A percentile compares a stretch with the other conserved stretches of the same genome.
Conservation (phyloP, 2,329 filamentous ascomycete genomes). For the Fusarium bulbicola region DNA sequence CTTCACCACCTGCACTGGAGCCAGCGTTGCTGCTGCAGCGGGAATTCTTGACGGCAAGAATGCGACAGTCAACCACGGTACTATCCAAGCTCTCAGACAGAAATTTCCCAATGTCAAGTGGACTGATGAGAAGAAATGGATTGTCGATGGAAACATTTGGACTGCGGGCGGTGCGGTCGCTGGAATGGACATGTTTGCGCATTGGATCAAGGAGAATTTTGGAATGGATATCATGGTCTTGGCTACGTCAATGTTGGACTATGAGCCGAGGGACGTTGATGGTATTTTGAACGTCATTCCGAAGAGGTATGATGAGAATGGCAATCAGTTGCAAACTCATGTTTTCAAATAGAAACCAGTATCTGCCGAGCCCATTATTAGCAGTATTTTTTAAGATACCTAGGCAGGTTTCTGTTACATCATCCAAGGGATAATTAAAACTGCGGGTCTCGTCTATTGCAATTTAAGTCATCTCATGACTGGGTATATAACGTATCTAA, state of each 20-base stretch:
- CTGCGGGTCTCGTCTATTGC: accelerated
- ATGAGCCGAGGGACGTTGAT: slow-evolving; percentile 48
- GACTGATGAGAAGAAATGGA: slow-evolving; percentile 55
- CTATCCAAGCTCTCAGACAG: slow-evolving; percentile 43
- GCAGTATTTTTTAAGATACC: accelerated
- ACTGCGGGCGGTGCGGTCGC: slow-evolving; percentile 56
- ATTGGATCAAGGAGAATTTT: slow-evolving; percentile 51
- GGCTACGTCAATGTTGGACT: slow-evolving; percentile 42
- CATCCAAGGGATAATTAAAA: background rate
- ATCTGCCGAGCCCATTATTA: accelerated
- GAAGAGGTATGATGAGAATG: slow-evolving; percentile 40
- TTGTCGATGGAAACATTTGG: slow-evolving; percentile 57
- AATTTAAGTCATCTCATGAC: background rate
- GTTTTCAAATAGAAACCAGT: background rate
- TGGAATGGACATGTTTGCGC: slow-evolving; percentile 55
- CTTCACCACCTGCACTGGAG: slow-evolving; percentile 52
- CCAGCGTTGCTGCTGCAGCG: slow-evolving; percentile 42
- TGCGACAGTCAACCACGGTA: slow-evolving; percentile 54
- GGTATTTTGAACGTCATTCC: slow-evolving; percentile 43
- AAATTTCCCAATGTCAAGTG: slow-evolving; percentile 54
- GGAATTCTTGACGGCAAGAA: slow-evolving; percentile 54
- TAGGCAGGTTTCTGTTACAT: background rate
- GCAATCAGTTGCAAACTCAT: slow-evolving; percentile 44
- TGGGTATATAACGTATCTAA: background rate
- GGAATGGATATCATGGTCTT: slow-evolving; percentile 42